A percentile compares a stretch with the other conserved stretches of the same genome.
Evolutionary conservation across 2,329 filamentous ascomycete genomes (phyloP).

Genomic region (Acephala macrosclerotiorum): DNA sequence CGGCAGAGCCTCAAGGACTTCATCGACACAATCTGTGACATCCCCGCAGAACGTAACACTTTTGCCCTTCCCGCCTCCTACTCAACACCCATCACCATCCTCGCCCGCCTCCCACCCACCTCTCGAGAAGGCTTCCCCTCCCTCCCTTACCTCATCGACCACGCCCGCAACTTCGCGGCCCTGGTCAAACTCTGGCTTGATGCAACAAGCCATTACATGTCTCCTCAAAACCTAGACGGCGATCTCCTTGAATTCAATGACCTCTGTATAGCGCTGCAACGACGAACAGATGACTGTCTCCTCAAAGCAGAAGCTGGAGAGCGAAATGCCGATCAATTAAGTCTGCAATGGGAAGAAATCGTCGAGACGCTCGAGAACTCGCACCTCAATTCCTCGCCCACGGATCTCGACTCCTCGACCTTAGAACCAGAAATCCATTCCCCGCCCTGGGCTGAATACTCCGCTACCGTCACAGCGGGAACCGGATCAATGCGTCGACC

Average conservation of each 20-base stretch:
- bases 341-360: conserved; percentile 41
- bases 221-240: conserved; percentile 36
- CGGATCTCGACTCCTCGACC: conserved; percentile 21
- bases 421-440: conserved; percentile 22
- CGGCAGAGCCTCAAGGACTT: conserved; percentile 85
- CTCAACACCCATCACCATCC: conserved; percentile 89
- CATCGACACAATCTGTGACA: conserved; percentile 85
- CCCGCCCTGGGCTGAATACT: conserved; percentile 32
- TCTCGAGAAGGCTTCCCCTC: conserved; percentile 93
- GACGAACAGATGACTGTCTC: conserved; percentile 43
- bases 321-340: conserved; percentile 34
- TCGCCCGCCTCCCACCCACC: conserved; percentile 79
- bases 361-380: conserved; percentile 36
- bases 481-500: conserved; percentile 9
- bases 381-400: conserved; percentile 24
- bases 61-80: conserved; percentile 81
- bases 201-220: conserved; percentile 41
- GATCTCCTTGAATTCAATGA: conserved; percentile 43
- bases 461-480: conserved; percentile 19
- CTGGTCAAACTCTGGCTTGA: conserved; percentile 84
- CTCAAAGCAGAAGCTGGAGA: conserved; percentile 40
- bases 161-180: conserved; percentile 83
- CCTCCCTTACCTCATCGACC: conserved; percentile 90
- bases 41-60: conserved; percentile 74
- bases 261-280: conserved; percentile 41